These are phyloP conservation scores for Pyrenula massariospora DNA, from an alignment of 495 filamentous ascomycete genomes.

Conservation along the genomic window DNA sequence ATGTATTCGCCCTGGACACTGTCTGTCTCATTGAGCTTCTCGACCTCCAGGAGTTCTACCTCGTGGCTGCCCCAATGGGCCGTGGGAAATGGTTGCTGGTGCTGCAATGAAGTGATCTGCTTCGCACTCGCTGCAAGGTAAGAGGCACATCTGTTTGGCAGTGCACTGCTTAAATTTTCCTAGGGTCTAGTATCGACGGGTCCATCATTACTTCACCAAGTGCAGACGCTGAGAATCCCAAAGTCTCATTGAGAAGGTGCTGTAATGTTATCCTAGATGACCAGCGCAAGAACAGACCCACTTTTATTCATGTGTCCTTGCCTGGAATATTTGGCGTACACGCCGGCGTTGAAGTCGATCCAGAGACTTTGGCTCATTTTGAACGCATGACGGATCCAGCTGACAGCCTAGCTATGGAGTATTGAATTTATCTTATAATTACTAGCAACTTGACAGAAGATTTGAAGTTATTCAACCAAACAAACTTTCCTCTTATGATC, in stretches of 20 bases:
- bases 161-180: neutral
- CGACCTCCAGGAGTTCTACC: constrained; percentile 7
- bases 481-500: neutral
- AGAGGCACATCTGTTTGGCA: too few relatives aligned
- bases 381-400: constrained; percentile 5
- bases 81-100: constrained; percentile 10
- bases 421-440: constrained; percentile 4
- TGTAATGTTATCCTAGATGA: neutral
- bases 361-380: constrained; percentile 1
- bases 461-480: neutral
- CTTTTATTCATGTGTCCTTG: neutral
- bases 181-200: neutral
- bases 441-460: constrained; percentile 3
- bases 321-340: neutral
- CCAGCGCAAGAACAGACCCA: neutral
- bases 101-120: neutral
- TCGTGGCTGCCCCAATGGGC: constrained; percentile 16
- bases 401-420: constrained; percentile 5
- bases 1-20: constrained; percentile 11
- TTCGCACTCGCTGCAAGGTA: constrained; percentile 5
- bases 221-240: constrained; percentile 1
- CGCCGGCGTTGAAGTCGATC: neutral
- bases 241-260: neutral
- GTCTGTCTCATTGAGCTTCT: constrained; percentile 4
- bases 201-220: neutral